phyloP scores from a whole-genome alignment of 805 yeast species.

The Danielia oregonensis region DNA sequence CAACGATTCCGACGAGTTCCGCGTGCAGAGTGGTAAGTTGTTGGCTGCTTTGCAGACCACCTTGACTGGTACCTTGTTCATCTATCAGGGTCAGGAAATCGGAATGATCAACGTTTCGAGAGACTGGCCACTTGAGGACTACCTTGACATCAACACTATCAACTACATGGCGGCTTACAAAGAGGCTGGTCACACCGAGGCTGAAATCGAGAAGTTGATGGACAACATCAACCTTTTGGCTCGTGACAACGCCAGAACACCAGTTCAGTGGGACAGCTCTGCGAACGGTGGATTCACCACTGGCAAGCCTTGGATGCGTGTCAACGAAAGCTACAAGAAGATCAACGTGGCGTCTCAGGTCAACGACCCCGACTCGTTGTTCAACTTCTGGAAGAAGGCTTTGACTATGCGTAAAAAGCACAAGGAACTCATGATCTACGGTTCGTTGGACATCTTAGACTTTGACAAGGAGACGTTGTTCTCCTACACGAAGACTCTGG shows the following conservation, averaged over 20 bases:
- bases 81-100: conserved; percentile 62
- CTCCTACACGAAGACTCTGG: conserved; percentile 37
- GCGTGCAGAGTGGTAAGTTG: conserved; percentile 44
- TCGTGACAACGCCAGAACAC: conserved; percentile 54
- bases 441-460: conserved; percentile 43
- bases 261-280: conserved; percentile 51
- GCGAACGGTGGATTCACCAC: conserved; percentile 47
- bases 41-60: conserved; percentile 43
- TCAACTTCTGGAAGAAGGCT: conserved; percentile 43
- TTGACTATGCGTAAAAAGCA: conserved; percentile 41
- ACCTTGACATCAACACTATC: conserved; percentile 47
- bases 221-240: conserved; percentile 36
- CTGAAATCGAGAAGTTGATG: conserved; percentile 23
- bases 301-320: conserved; percentile 50
- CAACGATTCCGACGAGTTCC: conserved; percentile 27
- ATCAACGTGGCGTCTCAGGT: conserved; percentile 47
- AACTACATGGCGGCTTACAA: conserved; percentile 37
- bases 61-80: conserved; percentile 51
- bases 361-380: conserved; percentile 43
- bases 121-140: conserved; percentile 46
- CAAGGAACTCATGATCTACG: conserved; percentile 44
- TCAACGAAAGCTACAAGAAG: conserved; percentile 46
- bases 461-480: conserved; percentile 39
- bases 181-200: conserved; percentile 18
- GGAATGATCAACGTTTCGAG: conserved; percentile 50